Evolutionary conservation across 1,284 basidiomycete genomes (phyloP).

Genomic region (Cystobasidium sp.): DNA sequence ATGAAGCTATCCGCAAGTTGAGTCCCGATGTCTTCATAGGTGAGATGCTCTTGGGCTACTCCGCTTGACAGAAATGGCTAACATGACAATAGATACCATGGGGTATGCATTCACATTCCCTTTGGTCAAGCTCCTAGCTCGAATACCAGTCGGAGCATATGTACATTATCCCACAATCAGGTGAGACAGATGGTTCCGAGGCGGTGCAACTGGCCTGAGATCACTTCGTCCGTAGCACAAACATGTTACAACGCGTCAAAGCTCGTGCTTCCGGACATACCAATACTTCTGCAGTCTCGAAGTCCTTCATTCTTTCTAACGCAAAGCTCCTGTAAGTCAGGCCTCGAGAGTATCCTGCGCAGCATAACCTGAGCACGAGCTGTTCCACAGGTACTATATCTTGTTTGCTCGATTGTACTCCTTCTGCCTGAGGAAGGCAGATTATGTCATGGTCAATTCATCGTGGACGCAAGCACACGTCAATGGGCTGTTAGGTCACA

Average conservation of each 20-base stretch:
- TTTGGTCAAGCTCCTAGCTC: conserved; percentile 65
- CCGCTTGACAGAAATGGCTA: conserved; percentile 9
- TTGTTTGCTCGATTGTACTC: conserved; percentile 84
- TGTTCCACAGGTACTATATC: conserved; percentile 74
- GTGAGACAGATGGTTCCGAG: conserved; percentile 37
- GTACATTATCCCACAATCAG: conserved; percentile 95
- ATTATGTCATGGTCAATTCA: conserved; percentile 84
- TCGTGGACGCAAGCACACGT: conserved; percentile 92
- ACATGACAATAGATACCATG: conserved; percentile 77
- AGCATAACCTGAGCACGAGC: neutral
- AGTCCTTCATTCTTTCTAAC: conserved; percentile 65
- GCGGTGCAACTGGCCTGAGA: neutral
- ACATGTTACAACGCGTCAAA: conserved; percentile 83
- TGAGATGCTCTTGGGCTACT: conserved; percentile 56
- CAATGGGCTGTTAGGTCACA: conserved; percentile 66
- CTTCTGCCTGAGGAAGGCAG: conserved; percentile 71
- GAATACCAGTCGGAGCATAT: conserved; percentile 80
- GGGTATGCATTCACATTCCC: conserved; percentile 95
- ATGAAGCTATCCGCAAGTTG: conserved; percentile 71
- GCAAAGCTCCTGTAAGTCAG: conserved; percentile 73
- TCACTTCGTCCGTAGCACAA: conserved; percentile 61
- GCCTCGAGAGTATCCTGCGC: conserved; percentile 23
- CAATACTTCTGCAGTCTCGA: conserved; percentile 68
- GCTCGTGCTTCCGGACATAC: conserved; percentile 64
- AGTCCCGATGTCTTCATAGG: conserved; percentile 91